Percentiles rank a stretch among this genome's conserved stretches.
phyloP scores from a whole-genome alignment of 805 yeast genomes.

The Ogataea pini region DNA sequence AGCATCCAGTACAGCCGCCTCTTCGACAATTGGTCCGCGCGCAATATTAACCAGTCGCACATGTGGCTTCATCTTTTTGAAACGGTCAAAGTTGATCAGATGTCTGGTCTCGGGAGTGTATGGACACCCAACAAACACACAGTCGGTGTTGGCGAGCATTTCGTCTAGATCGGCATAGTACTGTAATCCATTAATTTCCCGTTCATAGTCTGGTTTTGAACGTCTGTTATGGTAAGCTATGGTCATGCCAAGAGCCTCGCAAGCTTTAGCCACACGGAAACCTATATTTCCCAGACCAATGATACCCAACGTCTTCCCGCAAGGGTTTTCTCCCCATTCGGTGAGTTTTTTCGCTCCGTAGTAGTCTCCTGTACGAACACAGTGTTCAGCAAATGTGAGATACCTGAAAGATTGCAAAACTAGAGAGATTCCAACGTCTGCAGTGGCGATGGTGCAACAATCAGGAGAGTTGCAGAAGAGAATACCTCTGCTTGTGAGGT shows the following conservation, averaged over 20 bases:
- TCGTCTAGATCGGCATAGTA: slow-evolving; percentile 29
- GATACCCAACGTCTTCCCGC: slow-evolving; percentile 46
- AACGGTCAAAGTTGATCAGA: slow-evolving; percentile 36
- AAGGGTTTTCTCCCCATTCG: slow-evolving; percentile 41
- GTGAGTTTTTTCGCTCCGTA: slow-evolving; percentile 35
- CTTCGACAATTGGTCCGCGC: slow-evolving; percentile 43
- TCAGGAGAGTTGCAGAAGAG: slow-evolving; percentile 42
- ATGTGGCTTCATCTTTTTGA: slow-evolving; percentile 30
- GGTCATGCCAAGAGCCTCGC: slow-evolving; percentile 45
- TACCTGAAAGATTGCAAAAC: slow-evolving; percentile 39
- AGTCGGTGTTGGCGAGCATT: slow-evolving; percentile 32
- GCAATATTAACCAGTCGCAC: slow-evolving; percentile 40
- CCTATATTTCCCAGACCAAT: slow-evolving; percentile 53
- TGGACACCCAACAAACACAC: slow-evolving; percentile 42
- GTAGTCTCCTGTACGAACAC: slow-evolving; percentile 37
- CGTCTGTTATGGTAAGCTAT: slow-evolving; percentile 44
- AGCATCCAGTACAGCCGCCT: slow-evolving; percentile 42
- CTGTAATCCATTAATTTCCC: slow-evolving; percentile 34
- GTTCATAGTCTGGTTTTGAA: slow-evolving; percentile 33
- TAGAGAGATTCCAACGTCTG: slow-evolving; percentile 39
- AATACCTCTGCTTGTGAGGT: slow-evolving; percentile 35
- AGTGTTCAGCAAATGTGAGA: slow-evolving; percentile 39
- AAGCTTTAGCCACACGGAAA: slow-evolving; percentile 41
- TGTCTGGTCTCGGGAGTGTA: slow-evolving; percentile 40
- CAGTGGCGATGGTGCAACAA: slow-evolving; percentile 42